A percentile compares a stretch with the other conserved stretches of the same genome.
Evolutionary conservation across 345 rosid genomes (phyloP).

Genomic region (Murraya koenigii): DNA sequence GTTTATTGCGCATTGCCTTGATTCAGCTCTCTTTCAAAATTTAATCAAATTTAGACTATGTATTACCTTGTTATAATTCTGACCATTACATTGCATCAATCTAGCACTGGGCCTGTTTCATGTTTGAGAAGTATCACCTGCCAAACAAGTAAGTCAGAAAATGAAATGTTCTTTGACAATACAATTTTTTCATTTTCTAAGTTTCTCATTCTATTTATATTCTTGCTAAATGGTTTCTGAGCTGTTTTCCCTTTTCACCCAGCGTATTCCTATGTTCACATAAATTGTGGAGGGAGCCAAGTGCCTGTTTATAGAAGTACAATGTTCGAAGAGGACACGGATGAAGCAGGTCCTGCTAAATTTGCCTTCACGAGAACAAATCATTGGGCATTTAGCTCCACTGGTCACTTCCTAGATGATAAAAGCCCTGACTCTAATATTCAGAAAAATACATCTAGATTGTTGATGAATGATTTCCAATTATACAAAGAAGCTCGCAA

Average conservation of each 20-base stretch:
- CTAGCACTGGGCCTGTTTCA: constrained; percentile 10
- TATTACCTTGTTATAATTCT: not conserved
- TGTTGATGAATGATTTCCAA: constrained; percentile 15
- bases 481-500: constrained; percentile 41
- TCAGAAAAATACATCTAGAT: constrained; percentile 9
- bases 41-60: not conserved
- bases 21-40: not conserved
- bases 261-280: constrained; percentile 26
- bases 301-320: constrained; percentile 1
- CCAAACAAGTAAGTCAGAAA: constrained; percentile 26
- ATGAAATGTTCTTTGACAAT: not conserved
- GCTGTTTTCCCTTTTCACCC: constrained; percentile 11
- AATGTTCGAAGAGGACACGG: constrained; percentile 29
- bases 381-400: constrained; percentile 50
- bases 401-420: constrained; percentile 47
- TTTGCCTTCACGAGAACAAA: not conserved
- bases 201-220: not conserved
- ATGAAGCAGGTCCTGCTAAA: constrained; percentile 21
- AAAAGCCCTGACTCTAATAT: not conserved
- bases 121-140: constrained; percentile 22
- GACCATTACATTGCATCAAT: not conserved
- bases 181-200: not conserved
- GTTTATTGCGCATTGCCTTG: not conserved
- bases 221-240: not conserved
- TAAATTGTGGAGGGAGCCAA: constrained; percentile 43